A percentile compares a stretch with the other conserved stretches of the same genome.
Conservation (phyloP, 345 rosid genomes). For the Rhodomyrtus tomentosa region DNA sequence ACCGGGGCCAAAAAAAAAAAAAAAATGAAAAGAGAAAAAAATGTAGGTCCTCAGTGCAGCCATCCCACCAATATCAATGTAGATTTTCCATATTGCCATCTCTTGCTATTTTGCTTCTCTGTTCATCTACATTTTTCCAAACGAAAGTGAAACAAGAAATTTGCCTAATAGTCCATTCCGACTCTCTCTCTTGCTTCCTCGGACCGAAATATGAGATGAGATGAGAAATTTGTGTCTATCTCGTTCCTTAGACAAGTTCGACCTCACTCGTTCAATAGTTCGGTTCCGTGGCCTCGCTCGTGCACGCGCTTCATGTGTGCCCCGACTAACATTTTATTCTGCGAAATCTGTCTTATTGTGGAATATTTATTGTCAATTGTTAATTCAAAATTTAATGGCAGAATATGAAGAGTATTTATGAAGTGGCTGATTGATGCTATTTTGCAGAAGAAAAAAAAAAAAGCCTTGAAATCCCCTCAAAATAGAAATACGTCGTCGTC, state of each 20-base stretch:
- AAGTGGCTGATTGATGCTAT: neutral
- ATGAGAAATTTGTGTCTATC: neutral
- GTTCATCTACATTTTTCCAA: neutral
- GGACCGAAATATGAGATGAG: neutral
- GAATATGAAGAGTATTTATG: neutral
- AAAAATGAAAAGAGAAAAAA: no score
- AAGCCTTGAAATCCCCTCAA: neutral
- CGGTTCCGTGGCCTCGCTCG: no score
- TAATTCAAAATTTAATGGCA: neutral
- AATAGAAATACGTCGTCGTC: no score
- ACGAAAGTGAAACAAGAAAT: neutral
- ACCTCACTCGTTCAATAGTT: neutral
- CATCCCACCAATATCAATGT: no score
- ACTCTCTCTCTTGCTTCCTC: neutral
- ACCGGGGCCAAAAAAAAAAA: no score
- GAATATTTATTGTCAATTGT: neutral
- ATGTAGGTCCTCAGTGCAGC: no score
- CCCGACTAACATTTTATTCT: accelerated
- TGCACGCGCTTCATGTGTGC: neutral
- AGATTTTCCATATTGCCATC: no score
- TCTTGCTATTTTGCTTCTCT: neutral
- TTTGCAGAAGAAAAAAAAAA: neutral
- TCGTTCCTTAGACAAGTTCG: accelerated
- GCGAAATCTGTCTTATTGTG: neutral
- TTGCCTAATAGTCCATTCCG: neutral